A percentile compares a stretch with the other conserved stretches of the same genome.
phyloP scores from a whole-genome alignment of 2,329 filamentous ascomycete genomes.

The Cercospora janseana region DNA sequence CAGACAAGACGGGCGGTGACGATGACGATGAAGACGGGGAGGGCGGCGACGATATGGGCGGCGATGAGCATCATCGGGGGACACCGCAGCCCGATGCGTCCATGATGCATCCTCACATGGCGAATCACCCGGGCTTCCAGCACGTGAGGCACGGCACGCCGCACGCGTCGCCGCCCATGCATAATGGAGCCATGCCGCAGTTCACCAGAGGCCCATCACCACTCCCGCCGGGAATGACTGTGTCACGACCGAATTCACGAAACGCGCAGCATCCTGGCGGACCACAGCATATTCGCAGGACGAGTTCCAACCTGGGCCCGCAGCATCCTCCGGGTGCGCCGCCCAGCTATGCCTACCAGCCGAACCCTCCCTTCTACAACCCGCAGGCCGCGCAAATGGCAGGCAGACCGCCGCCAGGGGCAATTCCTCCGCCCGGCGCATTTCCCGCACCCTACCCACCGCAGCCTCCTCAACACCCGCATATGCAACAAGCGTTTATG shows the following conservation, averaged over 20 bases:
- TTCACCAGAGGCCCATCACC: slow-evolving; percentile 75
- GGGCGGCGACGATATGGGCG: slow-evolving; percentile 53
- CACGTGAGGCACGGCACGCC: slow-evolving; percentile 80
- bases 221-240: slow-evolving; percentile 63
- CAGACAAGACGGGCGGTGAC: slow-evolving; percentile 69
- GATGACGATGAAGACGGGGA: slow-evolving; percentile 75
- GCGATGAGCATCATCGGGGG: slow-evolving; percentile 59
- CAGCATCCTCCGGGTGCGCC: slow-evolving; percentile 52
- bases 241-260: slow-evolving; percentile 73
- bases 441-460: slow-evolving; percentile 35
- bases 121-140: slow-evolving; percentile 63
- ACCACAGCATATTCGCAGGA: slow-evolving; percentile 64
- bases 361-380: slow-evolving; percentile 82
- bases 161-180: slow-evolving; percentile 83
- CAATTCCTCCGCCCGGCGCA: slow-evolving; percentile 25
- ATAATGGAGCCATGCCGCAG: slow-evolving; percentile 67
- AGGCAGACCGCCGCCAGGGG: slow-evolving; percentile 34
- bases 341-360: slow-evolving; percentile 74
- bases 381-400: slow-evolving; percentile 52
- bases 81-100: slow-evolving; percentile 65
- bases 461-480: slow-evolving; percentile 37
- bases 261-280: slow-evolving; percentile 63
- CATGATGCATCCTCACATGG: slow-evolving; percentile 47
- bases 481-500: slow-evolving; percentile 67
- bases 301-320: slow-evolving; percentile 70